phyloP scores from a whole-genome alignment of 768 basidiomycete species.

The Fomitopsis serialis region DNA sequence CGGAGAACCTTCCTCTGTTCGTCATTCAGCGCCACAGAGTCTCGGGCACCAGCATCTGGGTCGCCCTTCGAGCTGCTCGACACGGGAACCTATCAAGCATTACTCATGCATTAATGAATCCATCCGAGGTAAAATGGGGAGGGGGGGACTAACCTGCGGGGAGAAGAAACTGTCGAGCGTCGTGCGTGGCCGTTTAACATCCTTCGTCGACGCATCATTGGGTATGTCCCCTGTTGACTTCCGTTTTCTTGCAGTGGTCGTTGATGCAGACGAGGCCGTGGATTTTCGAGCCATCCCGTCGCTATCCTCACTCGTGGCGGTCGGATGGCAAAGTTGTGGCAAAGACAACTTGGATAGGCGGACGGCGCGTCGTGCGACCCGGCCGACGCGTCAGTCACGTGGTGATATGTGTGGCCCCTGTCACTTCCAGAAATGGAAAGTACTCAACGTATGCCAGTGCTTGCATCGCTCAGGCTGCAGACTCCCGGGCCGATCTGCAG shows the following conservation, averaged over 20 bases:
- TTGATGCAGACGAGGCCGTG: background rate
- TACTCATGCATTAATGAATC: too few relatives aligned
- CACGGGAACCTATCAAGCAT: constrained; percentile 9
- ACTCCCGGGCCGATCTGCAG: too few relatives aligned
- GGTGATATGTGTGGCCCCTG: too few relatives aligned
- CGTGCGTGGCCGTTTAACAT: constrained; percentile 25
- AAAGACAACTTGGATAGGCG: background rate
- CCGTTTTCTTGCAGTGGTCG: constrained; percentile 22
- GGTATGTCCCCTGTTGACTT: constrained; percentile 23
- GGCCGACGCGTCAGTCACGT: background rate
- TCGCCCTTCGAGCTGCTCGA: constrained; percentile 6
- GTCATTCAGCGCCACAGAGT: constrained; percentile 39
- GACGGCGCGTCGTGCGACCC: background rate
- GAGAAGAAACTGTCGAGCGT: constrained; percentile 31
- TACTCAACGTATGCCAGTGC: too few relatives aligned
- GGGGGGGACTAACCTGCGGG: constrained; percentile 10
- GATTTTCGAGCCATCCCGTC: constrained; percentile 9
- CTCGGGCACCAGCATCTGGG: constrained; percentile 2
- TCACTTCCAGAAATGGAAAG: too few relatives aligned
- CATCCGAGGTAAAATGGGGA: too few relatives aligned
- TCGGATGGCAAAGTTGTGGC: background rate
- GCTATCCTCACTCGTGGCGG: background rate
- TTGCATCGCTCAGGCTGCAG: too few relatives aligned
- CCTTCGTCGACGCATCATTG: constrained; percentile 2
- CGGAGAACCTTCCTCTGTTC: constrained; percentile 49